phyloP scores from a whole-genome alignment of 148 eudicot species.

The Oxyria digyna region DNA sequence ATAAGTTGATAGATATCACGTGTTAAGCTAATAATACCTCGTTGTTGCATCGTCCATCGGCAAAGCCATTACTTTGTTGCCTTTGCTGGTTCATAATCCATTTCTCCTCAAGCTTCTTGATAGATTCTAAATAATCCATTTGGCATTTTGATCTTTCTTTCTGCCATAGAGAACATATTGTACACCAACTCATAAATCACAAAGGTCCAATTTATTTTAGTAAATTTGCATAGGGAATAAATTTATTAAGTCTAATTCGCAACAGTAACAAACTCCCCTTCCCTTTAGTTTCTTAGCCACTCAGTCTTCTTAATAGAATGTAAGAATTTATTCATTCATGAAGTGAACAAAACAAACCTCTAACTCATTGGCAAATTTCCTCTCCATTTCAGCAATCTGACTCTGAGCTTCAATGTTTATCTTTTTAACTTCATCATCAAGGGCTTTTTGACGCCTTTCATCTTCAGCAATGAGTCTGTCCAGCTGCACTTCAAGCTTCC shows the following conservation, averaged over 20 bases:
- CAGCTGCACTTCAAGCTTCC: conserved; percentile 73
- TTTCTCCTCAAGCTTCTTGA: conserved; percentile 88
- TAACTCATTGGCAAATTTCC: conserved; percentile 49
- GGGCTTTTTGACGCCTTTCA: conserved; percentile 78
- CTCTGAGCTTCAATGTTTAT: conserved; percentile 55
- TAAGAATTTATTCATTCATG: not conserved
- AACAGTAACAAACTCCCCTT: not conserved
- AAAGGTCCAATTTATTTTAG: not conserved
- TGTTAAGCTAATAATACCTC: not conserved
- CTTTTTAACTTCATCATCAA: conserved; percentile 70
- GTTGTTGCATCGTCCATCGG: not conserved
- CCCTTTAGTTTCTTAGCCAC: not conserved
- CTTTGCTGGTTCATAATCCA: conserved; percentile 59
- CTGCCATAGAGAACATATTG: conserved; percentile 21
- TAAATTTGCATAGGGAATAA: not conserved
- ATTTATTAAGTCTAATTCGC: not conserved
- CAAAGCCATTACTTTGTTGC: conserved; percentile 41
- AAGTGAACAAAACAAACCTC: conserved; percentile 41
- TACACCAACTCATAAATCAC: conserved; percentile 3
- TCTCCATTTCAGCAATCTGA: conserved; percentile 64
- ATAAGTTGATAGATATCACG: not conserved
- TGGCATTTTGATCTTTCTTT: conserved; percentile 86
- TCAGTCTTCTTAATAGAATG: not conserved
- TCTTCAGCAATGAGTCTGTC: conserved; percentile 87
- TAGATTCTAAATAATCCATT: conserved; percentile 94